Evolutionary conservation across 352 stramenopile genomes (phyloP), one percentile per base, ranked within the genome.

Genomic region (Globisporangium lucens): DNA sequence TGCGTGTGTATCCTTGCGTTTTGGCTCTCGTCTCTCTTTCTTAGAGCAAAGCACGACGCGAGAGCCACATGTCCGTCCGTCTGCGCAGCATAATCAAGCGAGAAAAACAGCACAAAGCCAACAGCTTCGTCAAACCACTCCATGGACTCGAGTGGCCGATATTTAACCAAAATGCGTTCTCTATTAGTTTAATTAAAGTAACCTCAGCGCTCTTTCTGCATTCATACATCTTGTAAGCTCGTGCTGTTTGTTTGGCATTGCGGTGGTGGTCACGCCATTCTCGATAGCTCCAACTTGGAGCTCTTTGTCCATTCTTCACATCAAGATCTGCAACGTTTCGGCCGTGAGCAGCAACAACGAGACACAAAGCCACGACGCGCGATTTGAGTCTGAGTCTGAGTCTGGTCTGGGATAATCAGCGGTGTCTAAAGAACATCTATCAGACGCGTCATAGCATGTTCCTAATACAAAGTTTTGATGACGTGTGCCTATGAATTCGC

Each of bases 41-140:
- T 61, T 61, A 61, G 56, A 61, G 33, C 56, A 24, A 61, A 61
- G 56, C 33, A 61, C 13, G 56, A 61, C 3, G 29, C 33, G 56
- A 61, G 56, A 61, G 33, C n/a, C 56, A 17, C 33, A 33, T 29
- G 27, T 29, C n/a, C 10, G 41, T 60, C 15, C 8, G 3, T 4
- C 20, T 17, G 10, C 27, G 0, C 30, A 12, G 20, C 27, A 33
- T 33, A 20, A 27, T 3, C 29, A 29, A 22, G 38, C 30, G 29
- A 9, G 27, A n/a, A 27, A 60, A 35, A 17, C 29, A 41, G 53
- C 55, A 13, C 27, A 10, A 59, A 3, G 17, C 30, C 36, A 20
- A 8, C 20, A 30, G 13, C 55, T 43, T 30, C 17, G 4, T 22
- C 55, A 46, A 7, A 7, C 43, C 43, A 46, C 8, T 61, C 29